Percentiles rank a stretch among this genome's conserved stretches.
These are phyloP conservation scores for Speleostelium caveatum DNA, from an alignment of 78 protist species.

Conservation along the genomic window DNA sequence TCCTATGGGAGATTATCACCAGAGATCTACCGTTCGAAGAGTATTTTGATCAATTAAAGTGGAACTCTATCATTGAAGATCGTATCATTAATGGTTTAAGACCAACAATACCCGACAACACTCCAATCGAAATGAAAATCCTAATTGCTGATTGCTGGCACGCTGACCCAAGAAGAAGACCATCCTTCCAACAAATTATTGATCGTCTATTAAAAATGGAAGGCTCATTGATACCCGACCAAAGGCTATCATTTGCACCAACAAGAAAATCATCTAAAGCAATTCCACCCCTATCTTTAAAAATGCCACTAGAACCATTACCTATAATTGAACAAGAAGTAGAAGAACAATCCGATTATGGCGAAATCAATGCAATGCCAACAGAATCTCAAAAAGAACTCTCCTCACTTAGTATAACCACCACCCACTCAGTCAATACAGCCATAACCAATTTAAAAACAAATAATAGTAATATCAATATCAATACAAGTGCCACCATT, in stretches of 20 bases:
- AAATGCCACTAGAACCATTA: background rate
- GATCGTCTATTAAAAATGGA: slow-evolving; percentile 27
- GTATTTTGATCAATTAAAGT: slow-evolving; percentile 43
- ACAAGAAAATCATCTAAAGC: too few relatives aligned
- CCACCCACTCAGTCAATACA: too few relatives aligned
- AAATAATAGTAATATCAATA: too few relatives aligned
- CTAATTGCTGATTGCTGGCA: slow-evolving; percentile 75
- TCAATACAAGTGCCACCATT: background rate
- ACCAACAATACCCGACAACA: slow-evolving; percentile 61
- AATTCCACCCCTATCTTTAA: too few relatives aligned
- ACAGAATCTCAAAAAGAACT: too few relatives aligned
- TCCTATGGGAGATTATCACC: slow-evolving; percentile 72
- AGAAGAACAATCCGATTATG: too few relatives aligned
- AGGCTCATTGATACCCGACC: slow-evolving; percentile 2
- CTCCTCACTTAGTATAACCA: too few relatives aligned
- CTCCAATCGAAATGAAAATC: slow-evolving; percentile 3
- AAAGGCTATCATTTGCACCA: slow-evolving; percentile 8
- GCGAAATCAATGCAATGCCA: too few relatives aligned
- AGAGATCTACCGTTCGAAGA: slow-evolving; percentile 74
- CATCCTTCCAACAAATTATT: slow-evolving; percentile 56
- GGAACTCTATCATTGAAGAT: slow-evolving; percentile 72
- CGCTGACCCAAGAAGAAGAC: slow-evolving; percentile 69
- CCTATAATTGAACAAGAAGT: background rate
- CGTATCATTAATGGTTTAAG: slow-evolving; percentile 43
- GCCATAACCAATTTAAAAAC: too few relatives aligned